A percentile compares a stretch with the other conserved stretches of the same genome.
Evolutionary conservation across 2,329 filamentous ascomycete genomes (phyloP).

Genomic region (Ceratocystis harringtonii): DNA sequence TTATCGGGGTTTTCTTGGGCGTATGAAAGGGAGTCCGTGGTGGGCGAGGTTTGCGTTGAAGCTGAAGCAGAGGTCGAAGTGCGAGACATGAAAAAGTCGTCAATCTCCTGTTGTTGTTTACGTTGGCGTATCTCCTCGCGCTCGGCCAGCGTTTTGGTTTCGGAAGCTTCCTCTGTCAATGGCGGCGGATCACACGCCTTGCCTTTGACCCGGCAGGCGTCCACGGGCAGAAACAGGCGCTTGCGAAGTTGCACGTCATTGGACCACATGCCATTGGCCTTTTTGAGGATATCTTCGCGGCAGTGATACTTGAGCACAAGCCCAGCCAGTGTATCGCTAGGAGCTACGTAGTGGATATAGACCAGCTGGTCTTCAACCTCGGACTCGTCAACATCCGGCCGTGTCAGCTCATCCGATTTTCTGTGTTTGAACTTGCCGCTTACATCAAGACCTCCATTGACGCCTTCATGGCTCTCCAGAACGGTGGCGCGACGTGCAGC

Average conservation of each 20-base stretch:
- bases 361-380: slow-evolving; percentile 64
- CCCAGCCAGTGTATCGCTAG: slow-evolving; percentile 76
- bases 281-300: slow-evolving; percentile 64
- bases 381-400: slow-evolving; percentile 30
- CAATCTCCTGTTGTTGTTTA: slow-evolving; percentile 13
- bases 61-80: background rate
- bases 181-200: slow-evolving; percentile 45
- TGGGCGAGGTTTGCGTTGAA: background rate
- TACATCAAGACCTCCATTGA: slow-evolving; percentile 42
- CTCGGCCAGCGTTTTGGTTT: slow-evolving; percentile 2
- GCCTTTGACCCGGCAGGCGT: slow-evolving; percentile 74
- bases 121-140: slow-evolving; percentile 8
- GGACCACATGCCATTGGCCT: slow-evolving; percentile 87
- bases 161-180: background rate
- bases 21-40: background rate
- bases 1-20: slow-evolving; percentile 30
- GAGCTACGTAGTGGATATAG: slow-evolving; percentile 75
- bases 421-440: slow-evolving; percentile 45
- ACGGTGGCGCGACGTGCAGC: slow-evolving; percentile 44
- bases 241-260: slow-evolving; percentile 80
- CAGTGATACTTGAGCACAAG: slow-evolving; percentile 85
- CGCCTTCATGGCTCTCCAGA: slow-evolving; percentile 45
- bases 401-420: slow-evolving; percentile 47
- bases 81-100: slow-evolving; percentile 12
- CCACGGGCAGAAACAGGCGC: slow-evolving; percentile 70